Evolutionary conservation across 208 protist genomes (phyloP), one percentile per base, ranked within the genome.

Genomic region (Acanthamoeba royreba): DNA sequence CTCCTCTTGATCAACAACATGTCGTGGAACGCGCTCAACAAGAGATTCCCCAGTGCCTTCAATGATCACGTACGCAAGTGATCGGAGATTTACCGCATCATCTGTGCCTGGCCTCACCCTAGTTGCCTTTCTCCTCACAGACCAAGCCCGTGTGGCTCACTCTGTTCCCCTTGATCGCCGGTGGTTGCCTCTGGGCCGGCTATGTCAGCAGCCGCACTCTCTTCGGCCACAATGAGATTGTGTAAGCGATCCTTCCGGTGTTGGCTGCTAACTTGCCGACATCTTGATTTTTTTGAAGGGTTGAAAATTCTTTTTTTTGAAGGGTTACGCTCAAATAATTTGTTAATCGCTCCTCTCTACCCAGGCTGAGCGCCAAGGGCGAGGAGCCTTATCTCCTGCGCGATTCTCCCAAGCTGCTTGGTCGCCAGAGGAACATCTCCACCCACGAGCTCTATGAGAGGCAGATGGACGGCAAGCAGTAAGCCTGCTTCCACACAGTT

Each of bases 191-290:
- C n/a, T 85, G 74, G 74, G 74, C 74, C 38, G 45, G 43, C n/a
- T 85, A 85, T 43, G 45, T 85, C 43, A 55, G 43, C 74, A 28
- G 28, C 13, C 19, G 74, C 17, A 55, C 74, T 33, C 74, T 74
- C 63, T 74, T 85, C 43, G 45, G 45, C 74, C 45, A 85, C 74
- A 85, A 85, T 33, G 74, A 85, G 43, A 85, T 85, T 85, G 74
- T 85, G 74, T 85, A 85, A 15, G 74, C n/a, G 0, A 8, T 83
- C 72, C 72, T 49, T 46, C 31, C 47, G n/a, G n/a, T n/a, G n/a
- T n/a, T n/a, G n/a, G n/a, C n/a, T n/a, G n/a, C n/a, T n/a, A n/a
- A n/a, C n/a, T n/a, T n/a, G n/a, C n/a, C n/a, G n/a, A n/a, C 38
- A 52, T 25, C 31, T 46, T n/a, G 11, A 74, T 38, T 74, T 15